Evolutionary conservation across 1,284 basidiomycete genomes (phyloP), one percentile per base, ranked within the genome.

Genomic region (Schizopora paradoxa): DNA sequence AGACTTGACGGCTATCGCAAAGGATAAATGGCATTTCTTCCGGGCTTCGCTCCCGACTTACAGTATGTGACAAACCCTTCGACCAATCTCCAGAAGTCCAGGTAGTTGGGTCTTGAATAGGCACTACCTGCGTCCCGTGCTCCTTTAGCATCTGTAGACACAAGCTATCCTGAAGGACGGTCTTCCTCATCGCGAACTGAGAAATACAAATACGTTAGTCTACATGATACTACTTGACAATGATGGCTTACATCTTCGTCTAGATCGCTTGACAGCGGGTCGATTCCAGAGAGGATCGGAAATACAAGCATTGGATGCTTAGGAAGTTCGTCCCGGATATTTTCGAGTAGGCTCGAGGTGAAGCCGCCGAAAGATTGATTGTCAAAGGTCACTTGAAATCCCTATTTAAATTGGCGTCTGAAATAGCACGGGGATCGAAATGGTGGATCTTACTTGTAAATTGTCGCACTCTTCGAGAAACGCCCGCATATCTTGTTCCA

Each of bases 401-500:
- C 85, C 82, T 87, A 53, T 13, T 13, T 10, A 31, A 31, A 31
- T 36, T 40, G 29, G 10, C 11, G 33, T 38, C 18, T 42, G 14
- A 43, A 54, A 19, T 38, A 32, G 42, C 10, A 13, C 31, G 21
- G 3, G n/a, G 18, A 39, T 14, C 2, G 10, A 25, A 7, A 16
- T 33, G 14, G 32, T 29, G 14, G 1, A 31, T 49, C 58, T 21
- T 55, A 83, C 85, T 73, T 89, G 86, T 6, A 82, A 67, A 40
- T 72, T 71, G 58, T 88, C 75, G 56, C 83, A 86, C 53, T 87
- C 84, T 59, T 90, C 87, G 2, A 82, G 68, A 49, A 85, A 75
- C 10, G 69, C 62, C 18, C 86, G 71, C 43, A 88, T 66, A 6
- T 78, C 67, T 4, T 73, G 76, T 40, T 89, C 86, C 73, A 82